phyloP scores from a whole-genome alignment of 257 asterid genomes.

The Haberlea rhodopensis region DNA sequence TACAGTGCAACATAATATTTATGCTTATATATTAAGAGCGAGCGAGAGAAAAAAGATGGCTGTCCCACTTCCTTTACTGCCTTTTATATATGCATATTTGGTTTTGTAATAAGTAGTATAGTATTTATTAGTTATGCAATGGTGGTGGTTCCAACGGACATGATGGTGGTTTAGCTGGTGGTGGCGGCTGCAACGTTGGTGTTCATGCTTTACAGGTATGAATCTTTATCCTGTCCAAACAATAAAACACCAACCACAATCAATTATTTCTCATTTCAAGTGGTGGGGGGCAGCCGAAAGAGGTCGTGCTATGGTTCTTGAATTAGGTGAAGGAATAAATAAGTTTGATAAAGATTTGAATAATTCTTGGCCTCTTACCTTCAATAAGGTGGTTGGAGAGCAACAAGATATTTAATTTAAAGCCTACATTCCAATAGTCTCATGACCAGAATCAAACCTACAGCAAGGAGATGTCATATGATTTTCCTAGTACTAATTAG shows the following conservation, averaged over 20 bases:
- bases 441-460: conserved; percentile 72
- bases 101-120: conserved; percentile 45
- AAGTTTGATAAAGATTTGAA: conserved; percentile 13
- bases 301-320: conserved; percentile 20
- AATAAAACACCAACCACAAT: conserved; percentile 23
- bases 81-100: conserved; percentile 45
- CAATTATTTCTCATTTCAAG: conserved; percentile 32
- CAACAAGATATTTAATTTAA: conserved; percentile 36
- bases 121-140: conserved; percentile 27
- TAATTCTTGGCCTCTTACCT: conserved; percentile 35
- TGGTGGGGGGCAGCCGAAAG: too few relatives aligned
- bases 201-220: conserved; percentile 27
- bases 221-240: conserved; percentile 35
- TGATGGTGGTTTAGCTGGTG: conserved; percentile 13
- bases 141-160: conserved; percentile 24
- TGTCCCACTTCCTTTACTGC: conserved; percentile 45
- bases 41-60: conserved; percentile 41
- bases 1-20: conserved; percentile 33
- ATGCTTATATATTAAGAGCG: neutral
- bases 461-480: conserved; percentile 21
- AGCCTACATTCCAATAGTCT: conserved; percentile 66
- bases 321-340: neutral
- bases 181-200: conserved; percentile 8
- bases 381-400: conserved; percentile 39
- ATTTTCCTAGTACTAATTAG: conserved; percentile 14